Percentiles rank a stretch among this genome's conserved stretches.
phyloP scores from a whole-genome alignment of 371 early-diverging fungal genomes.

The Dichotomocladium elegans region DNA sequence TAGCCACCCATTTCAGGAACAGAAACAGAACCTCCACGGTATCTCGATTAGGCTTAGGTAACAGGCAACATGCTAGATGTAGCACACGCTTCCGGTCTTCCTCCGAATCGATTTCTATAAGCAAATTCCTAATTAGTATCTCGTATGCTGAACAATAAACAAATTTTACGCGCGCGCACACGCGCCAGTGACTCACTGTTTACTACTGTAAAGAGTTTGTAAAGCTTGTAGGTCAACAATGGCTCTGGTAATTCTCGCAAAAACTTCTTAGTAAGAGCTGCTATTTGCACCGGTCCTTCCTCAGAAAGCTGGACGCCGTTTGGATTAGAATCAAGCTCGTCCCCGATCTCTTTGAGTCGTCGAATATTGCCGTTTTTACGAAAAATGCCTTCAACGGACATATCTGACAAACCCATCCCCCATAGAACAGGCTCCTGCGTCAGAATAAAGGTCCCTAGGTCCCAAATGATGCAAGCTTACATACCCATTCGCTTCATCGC shows the following conservation, averaged over 20 bases:
- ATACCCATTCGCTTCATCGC: conserved; percentile 79
- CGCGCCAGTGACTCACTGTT: conserved; percentile 65
- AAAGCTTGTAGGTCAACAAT: conserved; percentile 82
- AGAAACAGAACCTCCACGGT: conserved; percentile 83
- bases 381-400: conserved; percentile 92
- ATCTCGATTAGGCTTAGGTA: conserved; percentile 92
- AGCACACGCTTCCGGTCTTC: conserved; percentile 60
- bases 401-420: too few species aligned
- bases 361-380: conserved; percentile 96
- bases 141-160: too few species aligned
- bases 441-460: too few species aligned
- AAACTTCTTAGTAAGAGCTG: conserved; percentile 92
- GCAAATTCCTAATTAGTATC: too few species aligned
- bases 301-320: conserved; percentile 54
- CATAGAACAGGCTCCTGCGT: background rate
- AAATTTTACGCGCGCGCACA: too few species aligned
- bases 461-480: too few species aligned
- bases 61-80: conserved; percentile 77
- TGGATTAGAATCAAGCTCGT: conserved; percentile 77
- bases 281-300: conserved; percentile 86
- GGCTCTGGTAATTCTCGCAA: conserved; percentile 94
- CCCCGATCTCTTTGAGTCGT: conserved; percentile 75
- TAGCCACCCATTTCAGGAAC: conserved; percentile 83
- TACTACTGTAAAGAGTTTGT: conserved; percentile 77
- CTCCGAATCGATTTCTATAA: conserved; percentile 50